phyloP scores from a whole-genome alignment of 176 grass and related monocot genomes.

The Tuctoria greenei region DNA sequence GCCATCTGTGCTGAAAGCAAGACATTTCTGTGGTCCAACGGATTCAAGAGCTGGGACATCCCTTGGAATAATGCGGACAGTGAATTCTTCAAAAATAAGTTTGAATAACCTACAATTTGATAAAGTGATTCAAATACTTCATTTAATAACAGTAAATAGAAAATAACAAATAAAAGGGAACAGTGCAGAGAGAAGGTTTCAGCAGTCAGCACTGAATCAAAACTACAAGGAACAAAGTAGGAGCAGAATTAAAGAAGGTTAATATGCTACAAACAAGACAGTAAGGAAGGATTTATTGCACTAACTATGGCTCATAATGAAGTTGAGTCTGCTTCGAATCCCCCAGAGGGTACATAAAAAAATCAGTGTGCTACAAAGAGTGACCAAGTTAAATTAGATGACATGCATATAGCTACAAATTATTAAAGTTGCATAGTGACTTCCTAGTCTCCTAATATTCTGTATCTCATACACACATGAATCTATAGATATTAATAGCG shows the following conservation, averaged over 20 bases:
- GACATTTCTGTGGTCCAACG: conserved; percentile 82
- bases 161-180: conserved; percentile 6
- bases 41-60: conserved; percentile 64
- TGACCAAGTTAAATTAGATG: not conserved
- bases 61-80: conserved; percentile 49
- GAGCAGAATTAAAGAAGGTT: not conserved
- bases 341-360: not conserved
- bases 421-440: not conserved
- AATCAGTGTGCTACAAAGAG: not conserved
- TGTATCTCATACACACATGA: not conserved
- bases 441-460: not conserved
- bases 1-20: conserved; percentile 94
- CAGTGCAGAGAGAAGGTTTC: not conserved
- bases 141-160: conserved; percentile 10
- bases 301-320: not conserved
- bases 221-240: not conserved
- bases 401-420: not conserved
- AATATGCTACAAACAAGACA: conserved; percentile 9
- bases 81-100: conserved; percentile 62
- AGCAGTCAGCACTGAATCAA: not conserved
- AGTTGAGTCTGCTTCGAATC: conserved; percentile 25
- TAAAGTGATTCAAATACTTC: conserved; percentile 1
- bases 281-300: not conserved
- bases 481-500: conserved; percentile 3
- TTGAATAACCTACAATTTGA: conserved; percentile 63